Evolutionary conservation across 148 eudicot species (phyloP), one percentile per base, ranked within the genome.

Genomic region (Rhododendron henanense): DNA sequence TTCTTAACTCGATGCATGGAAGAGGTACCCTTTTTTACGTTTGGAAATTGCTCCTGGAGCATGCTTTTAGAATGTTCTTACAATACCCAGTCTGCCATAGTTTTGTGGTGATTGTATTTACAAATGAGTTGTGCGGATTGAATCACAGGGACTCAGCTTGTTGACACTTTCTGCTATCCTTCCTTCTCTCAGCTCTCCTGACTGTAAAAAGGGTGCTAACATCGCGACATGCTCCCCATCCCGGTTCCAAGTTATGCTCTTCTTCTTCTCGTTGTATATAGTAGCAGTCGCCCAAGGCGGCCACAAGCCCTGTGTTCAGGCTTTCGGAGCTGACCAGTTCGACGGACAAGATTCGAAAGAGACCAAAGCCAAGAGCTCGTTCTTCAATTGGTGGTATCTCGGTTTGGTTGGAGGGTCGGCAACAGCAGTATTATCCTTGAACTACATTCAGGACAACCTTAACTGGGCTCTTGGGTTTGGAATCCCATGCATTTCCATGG

Each of bases 311-410:
- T 94, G 98, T 86, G 91, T 92, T 55, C 96, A 95, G 84, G 97
- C 99, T 75, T 96, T 96, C 87, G 98, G 99, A 65, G 99, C 99
- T 5, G 99, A 96, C 85, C 99, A 96, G 84, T 96, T 96, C 87
- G 98, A 96, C 71, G 93, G 81, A 9, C 85, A 87, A 57, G 91
- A 96, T 87, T 90, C 94, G 1, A 21, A 92, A 59, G 99, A 96
- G 84, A 21, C 87, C 88, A 91, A 88, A 88, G 94, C 97, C 59
- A 95, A 93, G 87, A 95, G 98, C 88, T 96, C 99, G 14, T 96
- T 94, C 87, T 96, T 96, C 88, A 96, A 95, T 44, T 96, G 99
- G 99, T 96, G 97, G 98, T 93, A 94, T 85, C 89, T 92, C 84
- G 88, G 90, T 78, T 25, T 87, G 37, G 87, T 90, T 85, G 57